Conservation (phyloP, 371 early-diverging fungal species). For the Apophysomyces ossiformis region DNA sequence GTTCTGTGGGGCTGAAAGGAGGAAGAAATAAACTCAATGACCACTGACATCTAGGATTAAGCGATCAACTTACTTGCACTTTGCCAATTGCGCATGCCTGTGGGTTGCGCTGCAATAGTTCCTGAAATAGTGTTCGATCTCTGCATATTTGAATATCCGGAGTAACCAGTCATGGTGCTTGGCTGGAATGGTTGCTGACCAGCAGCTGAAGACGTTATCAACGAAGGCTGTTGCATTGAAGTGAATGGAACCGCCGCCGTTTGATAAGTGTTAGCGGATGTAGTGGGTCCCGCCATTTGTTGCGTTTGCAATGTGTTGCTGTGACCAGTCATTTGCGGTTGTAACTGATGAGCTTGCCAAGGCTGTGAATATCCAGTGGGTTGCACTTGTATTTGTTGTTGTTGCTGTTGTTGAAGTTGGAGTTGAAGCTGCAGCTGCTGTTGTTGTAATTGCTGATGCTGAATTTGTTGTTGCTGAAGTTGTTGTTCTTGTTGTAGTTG, state of each 20-base stretch:
- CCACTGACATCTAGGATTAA: not conserved
- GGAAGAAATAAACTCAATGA: no score
- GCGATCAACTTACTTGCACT: conserved; percentile 47
- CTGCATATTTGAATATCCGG: conserved; percentile 1
- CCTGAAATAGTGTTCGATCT: conserved; percentile 11
- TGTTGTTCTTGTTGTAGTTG: conserved; percentile 25
- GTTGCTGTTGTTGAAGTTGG: conserved; percentile 7
- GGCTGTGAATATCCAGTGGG: conserved; percentile 19
- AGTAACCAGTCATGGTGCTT: not conserved
- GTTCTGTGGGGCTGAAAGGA: conserved; percentile 47
- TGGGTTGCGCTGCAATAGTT: conserved; percentile 43
- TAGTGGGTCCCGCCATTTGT: conserved; percentile 5
- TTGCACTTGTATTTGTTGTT: conserved; percentile 20
- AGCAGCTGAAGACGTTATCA: conserved; percentile 9
- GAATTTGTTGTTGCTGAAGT: conserved; percentile 14
- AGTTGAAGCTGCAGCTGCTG: conserved; percentile 24
- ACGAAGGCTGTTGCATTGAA: conserved; percentile 14
- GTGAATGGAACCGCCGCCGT: conserved; percentile 15
- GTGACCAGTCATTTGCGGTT: conserved; percentile 21
- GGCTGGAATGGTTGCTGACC: conserved; percentile 14
- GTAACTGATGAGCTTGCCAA: conserved; percentile 31
- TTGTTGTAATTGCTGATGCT: conserved; percentile 14
- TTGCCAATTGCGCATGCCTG: conserved; percentile 57
- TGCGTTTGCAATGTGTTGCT: conserved; percentile 9
- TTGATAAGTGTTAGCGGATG: conserved; percentile 16